Evolutionary conservation across 805 yeast genomes (phyloP).

Genomic region (Lipomyces orientalis): DNA sequence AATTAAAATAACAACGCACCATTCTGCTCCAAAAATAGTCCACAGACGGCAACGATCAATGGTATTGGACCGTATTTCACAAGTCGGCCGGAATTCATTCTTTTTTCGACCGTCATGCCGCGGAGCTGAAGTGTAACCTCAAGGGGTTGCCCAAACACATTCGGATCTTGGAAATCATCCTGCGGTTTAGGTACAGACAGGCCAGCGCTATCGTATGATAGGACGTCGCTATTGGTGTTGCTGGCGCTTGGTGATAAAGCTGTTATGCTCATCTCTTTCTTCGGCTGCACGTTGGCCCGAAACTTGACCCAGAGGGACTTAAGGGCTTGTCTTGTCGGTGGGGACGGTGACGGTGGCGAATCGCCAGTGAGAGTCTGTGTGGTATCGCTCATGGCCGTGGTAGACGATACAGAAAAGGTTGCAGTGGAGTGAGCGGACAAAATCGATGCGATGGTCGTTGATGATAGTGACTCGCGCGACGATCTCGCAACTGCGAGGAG

Average conservation of each 20-base stretch:
- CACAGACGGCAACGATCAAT: constrained; percentile 93
- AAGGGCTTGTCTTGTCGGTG: neutral
- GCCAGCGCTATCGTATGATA: constrained; percentile 4
- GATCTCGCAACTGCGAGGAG: neutral
- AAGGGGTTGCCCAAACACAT: constrained; percentile 81
- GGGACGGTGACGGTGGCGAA: neutral
- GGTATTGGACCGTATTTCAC: constrained; percentile 89
- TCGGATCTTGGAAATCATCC: constrained; percentile 37
- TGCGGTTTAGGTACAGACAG: neutral
- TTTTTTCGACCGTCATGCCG: constrained; percentile 72
- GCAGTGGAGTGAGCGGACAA: neutral
- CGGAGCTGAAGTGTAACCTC: constrained; percentile 75
- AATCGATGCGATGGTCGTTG: neutral
- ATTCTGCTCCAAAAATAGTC: constrained; percentile 77
- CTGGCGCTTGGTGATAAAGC: constrained; percentile 16
- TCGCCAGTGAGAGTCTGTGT: neutral
- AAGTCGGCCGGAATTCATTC: constrained; percentile 61
- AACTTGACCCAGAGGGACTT: neutral
- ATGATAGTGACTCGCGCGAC: neutral
- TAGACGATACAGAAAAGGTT: neutral
- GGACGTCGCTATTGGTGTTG: constrained; percentile 19
- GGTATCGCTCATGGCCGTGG: neutral
- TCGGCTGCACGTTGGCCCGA: neutral
- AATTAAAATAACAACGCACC: constrained; percentile 48
- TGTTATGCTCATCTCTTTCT: neutral